Conservation (phyloP, 306 rosid genomes). For the Begonia peltatifolia region DNA sequence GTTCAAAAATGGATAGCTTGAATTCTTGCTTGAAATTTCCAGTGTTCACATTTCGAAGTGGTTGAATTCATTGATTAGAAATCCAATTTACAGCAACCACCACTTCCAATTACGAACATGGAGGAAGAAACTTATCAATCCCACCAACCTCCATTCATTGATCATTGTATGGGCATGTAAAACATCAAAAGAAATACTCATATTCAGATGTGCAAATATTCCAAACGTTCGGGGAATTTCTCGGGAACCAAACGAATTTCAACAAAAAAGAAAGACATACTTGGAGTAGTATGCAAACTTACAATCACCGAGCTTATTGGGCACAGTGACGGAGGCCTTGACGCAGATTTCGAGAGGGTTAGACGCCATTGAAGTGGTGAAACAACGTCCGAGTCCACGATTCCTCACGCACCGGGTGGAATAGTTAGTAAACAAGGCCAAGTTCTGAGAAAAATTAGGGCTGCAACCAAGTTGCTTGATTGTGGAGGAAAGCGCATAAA, state of each 20-base stretch:
- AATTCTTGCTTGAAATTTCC: no score
- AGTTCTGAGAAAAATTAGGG: conserved; percentile 18
- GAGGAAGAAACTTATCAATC: no score
- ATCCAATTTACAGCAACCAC: no score
- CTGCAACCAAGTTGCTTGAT: conserved; percentile 20
- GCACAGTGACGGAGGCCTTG: conserved; percentile 52
- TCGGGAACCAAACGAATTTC: background rate
- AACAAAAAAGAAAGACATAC: background rate
- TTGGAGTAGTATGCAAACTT: conserved; percentile 2
- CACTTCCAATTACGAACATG: no score
- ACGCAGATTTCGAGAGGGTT: conserved; percentile 48
- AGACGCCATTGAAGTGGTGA: conserved; percentile 46
- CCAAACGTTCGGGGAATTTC: no score
- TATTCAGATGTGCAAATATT: background rate
- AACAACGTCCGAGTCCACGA: conserved; percentile 11
- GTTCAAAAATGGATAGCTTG: no score
- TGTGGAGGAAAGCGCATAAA: conserved; percentile 46
- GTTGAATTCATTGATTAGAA: no score
- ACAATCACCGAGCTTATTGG: conserved; percentile 76
- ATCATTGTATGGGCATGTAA: no score
- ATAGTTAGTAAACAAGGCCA: conserved; percentile 10
- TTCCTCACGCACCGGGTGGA: conserved; percentile 4
- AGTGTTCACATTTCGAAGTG: no score
- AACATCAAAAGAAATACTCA: no score
- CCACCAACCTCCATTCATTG: no score